Evolutionary conservation across 805 yeast species (phyloP).

Genomic region (Metschnikowia picachoensis): DNA sequence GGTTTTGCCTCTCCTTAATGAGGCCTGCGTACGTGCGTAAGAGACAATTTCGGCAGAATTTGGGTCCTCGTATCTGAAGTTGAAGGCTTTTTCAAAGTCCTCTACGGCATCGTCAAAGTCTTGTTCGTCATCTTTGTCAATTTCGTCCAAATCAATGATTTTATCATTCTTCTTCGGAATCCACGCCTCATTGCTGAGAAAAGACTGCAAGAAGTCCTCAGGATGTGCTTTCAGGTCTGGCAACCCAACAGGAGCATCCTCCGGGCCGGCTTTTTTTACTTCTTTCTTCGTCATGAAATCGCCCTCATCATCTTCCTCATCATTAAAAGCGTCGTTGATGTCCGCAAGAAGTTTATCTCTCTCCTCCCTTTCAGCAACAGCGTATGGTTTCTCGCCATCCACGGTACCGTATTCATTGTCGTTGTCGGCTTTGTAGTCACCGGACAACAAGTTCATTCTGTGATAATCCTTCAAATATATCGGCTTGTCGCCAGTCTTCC

Average conservation of each 20-base stretch:
- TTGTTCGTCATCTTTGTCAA: conserved; percentile 62
- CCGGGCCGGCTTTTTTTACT: conserved; percentile 20
- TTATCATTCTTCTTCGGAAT: conserved; percentile 68
- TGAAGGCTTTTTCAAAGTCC: conserved; percentile 85
- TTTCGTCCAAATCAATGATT: conserved; percentile 47
- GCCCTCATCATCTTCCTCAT: conserved; percentile 32
- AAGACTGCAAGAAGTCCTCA: conserved; percentile 69
- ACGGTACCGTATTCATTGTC: conserved; percentile 40
- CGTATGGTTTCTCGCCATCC: conserved; percentile 64
- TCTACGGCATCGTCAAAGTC: conserved; percentile 93
- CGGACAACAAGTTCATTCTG: conserved; percentile 73
- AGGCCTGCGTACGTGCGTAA: conserved; percentile 92
- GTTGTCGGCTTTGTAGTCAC: conserved; percentile 53
- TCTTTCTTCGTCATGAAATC: conserved; percentile 59
- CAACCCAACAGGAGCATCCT: conserved; percentile 29
- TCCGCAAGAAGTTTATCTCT: conserved; percentile 69
- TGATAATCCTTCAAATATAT: conserved; percentile 90
- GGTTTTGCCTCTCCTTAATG: conserved; percentile 76
- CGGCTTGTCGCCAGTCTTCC: conserved; percentile 48
- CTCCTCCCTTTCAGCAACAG: conserved; percentile 71
- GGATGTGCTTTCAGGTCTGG: conserved; percentile 61
- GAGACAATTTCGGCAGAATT: conserved; percentile 86
- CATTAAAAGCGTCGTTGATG: conserved; percentile 62
- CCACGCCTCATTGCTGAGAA: conserved; percentile 82
- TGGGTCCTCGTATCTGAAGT: conserved; percentile 92